Evolutionary conservation across 2,329 filamentous ascomycete species (phyloP), one percentile per base, ranked within the genome.

Genomic region (Rhynchosporium agropyri): DNA sequence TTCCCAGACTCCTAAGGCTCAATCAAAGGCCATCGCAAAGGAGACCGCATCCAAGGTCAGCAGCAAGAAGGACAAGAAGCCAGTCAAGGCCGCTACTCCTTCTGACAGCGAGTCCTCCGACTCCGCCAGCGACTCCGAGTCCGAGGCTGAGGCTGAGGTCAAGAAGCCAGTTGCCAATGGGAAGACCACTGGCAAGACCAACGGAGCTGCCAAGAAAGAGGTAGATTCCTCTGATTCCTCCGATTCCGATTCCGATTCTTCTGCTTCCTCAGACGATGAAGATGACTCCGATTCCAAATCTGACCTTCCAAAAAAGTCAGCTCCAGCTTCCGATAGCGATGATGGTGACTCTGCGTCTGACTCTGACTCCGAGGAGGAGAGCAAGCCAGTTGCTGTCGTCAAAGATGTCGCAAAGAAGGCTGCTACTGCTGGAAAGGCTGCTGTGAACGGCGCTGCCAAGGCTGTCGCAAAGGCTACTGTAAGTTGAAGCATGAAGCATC

Each of bases 21-120:
- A 89, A 80, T 83, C 85, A 71, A 89, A 89, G 82, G 81, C 86
- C 68, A 74, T 84, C 62, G 86, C 86, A 71, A 89, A 90, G 82
- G 78, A 75, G 55, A 75, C 74, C 43, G 76, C 75, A 46, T 73
- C 73, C 69, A 78, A 73, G 62, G 64, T 70, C 36, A 69, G 66
- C 38, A 61, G 68, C 61, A 72, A 79, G 72, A 79, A 80, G 70
- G 74, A 75, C 58, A 70, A 75, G 50, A 82, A 83, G 79, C 61
- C 65, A 46, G 67, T 68, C 53, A 83, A 82, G 77, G 73, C 75
- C 20, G 71, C 78, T 54, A 76, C 77, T 48, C 78, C 68, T 73
- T 74, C 74, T 58, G 78, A 79, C 60, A 74, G 71, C 55, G 75
- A 76, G 75, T 65, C 66, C n/a, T 66, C 65, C 40, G 69, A 68